These are phyloP conservation scores for Proteromonas lacertae DNA, from an alignment of 352 stramenopile species.

Conservation along the genomic window DNA sequence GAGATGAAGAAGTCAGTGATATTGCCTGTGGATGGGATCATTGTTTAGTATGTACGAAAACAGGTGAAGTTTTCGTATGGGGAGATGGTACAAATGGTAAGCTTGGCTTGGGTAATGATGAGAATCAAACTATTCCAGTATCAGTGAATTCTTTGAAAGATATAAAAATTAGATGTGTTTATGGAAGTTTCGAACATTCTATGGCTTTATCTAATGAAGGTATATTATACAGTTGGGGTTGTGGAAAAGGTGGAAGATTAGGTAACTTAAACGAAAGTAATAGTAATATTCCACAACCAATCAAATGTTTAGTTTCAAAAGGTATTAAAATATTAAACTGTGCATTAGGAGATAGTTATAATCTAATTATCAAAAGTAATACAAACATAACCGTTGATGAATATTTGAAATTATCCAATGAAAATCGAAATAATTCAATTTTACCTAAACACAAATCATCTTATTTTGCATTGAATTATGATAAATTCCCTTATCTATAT, in stretches of 20 bases:
- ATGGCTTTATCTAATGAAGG: conserved; percentile 2
- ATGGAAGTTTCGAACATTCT: conserved; percentile 5
- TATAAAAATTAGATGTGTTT: neutral
- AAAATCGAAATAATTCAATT: no score
- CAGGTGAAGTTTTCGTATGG: conserved; percentile 10
- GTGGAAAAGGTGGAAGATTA: conserved; percentile 5
- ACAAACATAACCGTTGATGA: no score
- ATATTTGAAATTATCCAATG: no score
- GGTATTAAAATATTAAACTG: no score
- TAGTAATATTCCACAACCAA: no score
- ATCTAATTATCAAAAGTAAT: no score
- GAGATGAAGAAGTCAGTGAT: conserved; percentile 4
- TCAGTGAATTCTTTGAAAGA: conserved; percentile 1
- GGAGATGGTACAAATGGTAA: conserved; percentile 9
- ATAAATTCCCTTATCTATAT: no score
- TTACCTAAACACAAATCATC: no score
- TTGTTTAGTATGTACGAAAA: conserved; percentile 6
- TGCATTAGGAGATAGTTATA: no score
- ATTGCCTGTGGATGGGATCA: conserved; percentile 12
- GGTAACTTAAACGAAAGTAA: no score
- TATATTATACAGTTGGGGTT: conserved; percentile 6
- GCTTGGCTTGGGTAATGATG: conserved; percentile 11
- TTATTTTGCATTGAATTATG: no score
- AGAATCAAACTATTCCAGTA: conserved; percentile 5
- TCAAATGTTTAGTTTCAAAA: no score